Evolutionary conservation across 306 rosid genomes (phyloP).

Genomic region (Prunus fruticosa): DNA sequence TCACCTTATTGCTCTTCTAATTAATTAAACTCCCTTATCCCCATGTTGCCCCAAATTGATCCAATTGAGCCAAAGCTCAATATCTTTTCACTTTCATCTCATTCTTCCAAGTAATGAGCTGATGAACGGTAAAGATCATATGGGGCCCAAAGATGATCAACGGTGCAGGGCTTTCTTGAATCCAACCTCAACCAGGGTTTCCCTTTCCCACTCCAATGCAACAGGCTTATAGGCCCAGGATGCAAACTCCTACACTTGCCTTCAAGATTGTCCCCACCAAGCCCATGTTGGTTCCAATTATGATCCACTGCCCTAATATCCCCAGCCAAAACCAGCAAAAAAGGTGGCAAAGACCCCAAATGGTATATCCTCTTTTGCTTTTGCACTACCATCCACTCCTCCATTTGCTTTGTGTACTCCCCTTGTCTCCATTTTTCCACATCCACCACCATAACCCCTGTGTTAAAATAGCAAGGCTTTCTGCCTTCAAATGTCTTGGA

Average conservation of each 20-base stretch:
- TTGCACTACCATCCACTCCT: conserved; percentile 79
- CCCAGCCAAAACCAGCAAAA: conserved; percentile 70
- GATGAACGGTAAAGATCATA: conserved; percentile 72
- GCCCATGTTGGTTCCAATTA: conserved; percentile 90
- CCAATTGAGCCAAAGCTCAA: conserved; percentile 7
- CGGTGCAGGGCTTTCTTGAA: conserved; percentile 74
- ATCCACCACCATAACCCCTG: conserved; percentile 85
- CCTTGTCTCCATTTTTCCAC: conserved; percentile 74
- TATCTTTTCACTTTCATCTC: background rate
- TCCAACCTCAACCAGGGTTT: conserved; percentile 93
- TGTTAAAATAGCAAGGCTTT: conserved; percentile 75
- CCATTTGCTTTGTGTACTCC: conserved; percentile 48
- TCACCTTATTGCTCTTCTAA: conserved; percentile 13
- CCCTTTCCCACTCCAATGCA: conserved; percentile 96
- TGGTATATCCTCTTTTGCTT: conserved; percentile 78
- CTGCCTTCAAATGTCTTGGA: conserved; percentile 44
- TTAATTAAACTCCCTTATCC: conserved; percentile 16
- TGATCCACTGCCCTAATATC: conserved; percentile 67
- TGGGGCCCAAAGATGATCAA: conserved; percentile 85
- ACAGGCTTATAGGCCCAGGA: conserved; percentile 78
- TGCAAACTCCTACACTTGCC: conserved; percentile 73
- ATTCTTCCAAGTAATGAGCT: conserved; percentile 64
- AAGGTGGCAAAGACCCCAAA: conserved; percentile 85
- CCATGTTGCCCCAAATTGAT: background rate
- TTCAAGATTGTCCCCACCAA: conserved; percentile 83